Conservation (phyloP, 2,329 filamentous ascomycete species). For the Aspergillus oerlinghausenensis region DNA sequence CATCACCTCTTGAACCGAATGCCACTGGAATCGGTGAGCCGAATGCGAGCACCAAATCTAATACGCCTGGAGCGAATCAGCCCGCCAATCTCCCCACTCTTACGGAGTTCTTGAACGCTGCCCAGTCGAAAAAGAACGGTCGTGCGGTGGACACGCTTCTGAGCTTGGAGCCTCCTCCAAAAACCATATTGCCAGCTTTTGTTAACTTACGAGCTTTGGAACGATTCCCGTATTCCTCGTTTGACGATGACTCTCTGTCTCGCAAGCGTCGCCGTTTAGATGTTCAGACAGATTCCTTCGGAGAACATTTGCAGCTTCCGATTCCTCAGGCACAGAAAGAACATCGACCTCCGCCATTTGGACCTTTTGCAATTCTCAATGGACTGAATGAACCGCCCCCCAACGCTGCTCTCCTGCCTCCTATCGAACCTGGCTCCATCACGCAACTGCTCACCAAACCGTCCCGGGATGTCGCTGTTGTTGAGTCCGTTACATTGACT, state of each 20-base stretch:
- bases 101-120: slow-evolving; percentile 33
- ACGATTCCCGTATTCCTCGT: slow-evolving; percentile 39
- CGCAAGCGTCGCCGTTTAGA: slow-evolving; percentile 44
- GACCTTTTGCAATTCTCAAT: slow-evolving; percentile 49
- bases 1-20: slow-evolving; percentile 44
- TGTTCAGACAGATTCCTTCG: slow-evolving; percentile 36
- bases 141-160: slow-evolving; percentile 24
- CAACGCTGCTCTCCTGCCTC: slow-evolving; percentile 56
- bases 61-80: slow-evolving; percentile 23
- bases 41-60: slow-evolving; percentile 25
- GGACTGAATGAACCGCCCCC: slow-evolving; percentile 61
- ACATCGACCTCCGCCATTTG: slow-evolving; percentile 40
- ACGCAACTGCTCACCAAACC: slow-evolving; percentile 35
- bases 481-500: slow-evolving; percentile 19
- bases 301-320: slow-evolving; percentile 44
- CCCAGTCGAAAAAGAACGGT: slow-evolving; percentile 34
- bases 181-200: slow-evolving; percentile 42
- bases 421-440: slow-evolving; percentile 51
- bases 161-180: slow-evolving; percentile 35
- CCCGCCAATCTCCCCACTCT: slow-evolving; percentile 34
- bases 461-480: slow-evolving; percentile 20
- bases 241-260: slow-evolving; percentile 32
- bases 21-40: slow-evolving; percentile 31
- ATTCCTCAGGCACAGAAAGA: slow-evolving; percentile 45
- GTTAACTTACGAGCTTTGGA: slow-evolving; percentile 46